Evolutionary conservation across 805 yeast genomes (phyloP).

Genomic region (Jamesozyma lodderae): DNA sequence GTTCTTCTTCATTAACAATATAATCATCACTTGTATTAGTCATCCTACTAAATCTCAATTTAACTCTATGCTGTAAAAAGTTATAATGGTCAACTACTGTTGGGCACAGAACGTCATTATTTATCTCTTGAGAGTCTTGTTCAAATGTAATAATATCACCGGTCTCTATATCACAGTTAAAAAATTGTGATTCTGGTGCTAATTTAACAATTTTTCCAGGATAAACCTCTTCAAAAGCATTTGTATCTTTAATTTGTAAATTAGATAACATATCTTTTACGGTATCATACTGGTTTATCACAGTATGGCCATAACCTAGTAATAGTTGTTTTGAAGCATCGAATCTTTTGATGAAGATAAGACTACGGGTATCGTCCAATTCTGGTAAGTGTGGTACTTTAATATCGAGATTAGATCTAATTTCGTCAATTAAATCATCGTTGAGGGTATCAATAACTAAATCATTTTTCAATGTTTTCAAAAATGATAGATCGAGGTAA

Average conservation of each 20-base stretch:
- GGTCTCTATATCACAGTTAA: slow-evolving; percentile 47
- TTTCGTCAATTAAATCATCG: slow-evolving; percentile 16
- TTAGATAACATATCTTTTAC: no score
- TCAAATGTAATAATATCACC: slow-evolving; percentile 55
- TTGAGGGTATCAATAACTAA: slow-evolving; percentile 4
- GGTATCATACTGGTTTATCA: slow-evolving; percentile 40
- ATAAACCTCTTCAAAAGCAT: slow-evolving; percentile 52
- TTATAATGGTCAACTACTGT: slow-evolving; percentile 36
- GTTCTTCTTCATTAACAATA: slow-evolving; percentile 7
- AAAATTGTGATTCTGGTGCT: slow-evolving; percentile 33
- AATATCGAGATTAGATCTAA: slow-evolving; percentile 13
- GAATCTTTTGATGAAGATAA: slow-evolving; percentile 55
- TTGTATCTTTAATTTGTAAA: slow-evolving; percentile 1
- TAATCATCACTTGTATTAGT: slow-evolving; percentile 22
- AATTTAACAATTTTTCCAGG: slow-evolving; percentile 42
- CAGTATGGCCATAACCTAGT: slow-evolving; percentile 56
- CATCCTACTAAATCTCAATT: slow-evolving; percentile 37
- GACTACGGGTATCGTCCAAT: slow-evolving; percentile 8
- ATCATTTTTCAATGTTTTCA: slow-evolving; percentile 11
- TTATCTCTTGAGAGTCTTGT: not conserved
- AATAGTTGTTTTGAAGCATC: slow-evolving; percentile 46
- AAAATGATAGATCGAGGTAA: slow-evolving; percentile 20
- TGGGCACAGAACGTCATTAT: not conserved
- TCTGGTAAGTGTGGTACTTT: slow-evolving; percentile 10
- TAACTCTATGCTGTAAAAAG: slow-evolving; percentile 52